Conservation (phyloP, 495 filamentous ascomycete species). For the Mytilinidion resinicola region DNA sequence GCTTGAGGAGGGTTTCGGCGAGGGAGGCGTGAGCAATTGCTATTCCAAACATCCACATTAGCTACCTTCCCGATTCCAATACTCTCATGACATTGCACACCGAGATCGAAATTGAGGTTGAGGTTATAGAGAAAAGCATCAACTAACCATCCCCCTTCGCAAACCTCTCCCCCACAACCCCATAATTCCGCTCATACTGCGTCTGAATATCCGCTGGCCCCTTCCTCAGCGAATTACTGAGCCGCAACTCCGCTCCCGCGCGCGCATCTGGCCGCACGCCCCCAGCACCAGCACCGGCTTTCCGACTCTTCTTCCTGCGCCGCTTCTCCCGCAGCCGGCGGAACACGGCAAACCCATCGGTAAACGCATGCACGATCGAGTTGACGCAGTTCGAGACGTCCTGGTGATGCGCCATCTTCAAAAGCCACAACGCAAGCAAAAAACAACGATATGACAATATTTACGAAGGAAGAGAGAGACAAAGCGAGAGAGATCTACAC, state of each 20-base stretch:
- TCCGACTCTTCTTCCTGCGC: conserved; percentile 25
- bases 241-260: conserved; percentile 23
- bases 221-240: conserved; percentile 29
- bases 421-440: too few species aligned
- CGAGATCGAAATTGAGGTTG: not conserved
- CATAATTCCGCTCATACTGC: conserved; percentile 28
- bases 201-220: conserved; percentile 32
- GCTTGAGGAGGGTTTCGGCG: conserved; percentile 34
- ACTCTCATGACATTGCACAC: conserved; percentile 2
- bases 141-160: conserved; percentile 35
- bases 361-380: conserved; percentile 28
- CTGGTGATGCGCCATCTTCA: too few species aligned
- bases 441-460: too few species aligned
- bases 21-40: conserved; percentile 35
- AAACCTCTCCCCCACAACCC: conserved; percentile 27
- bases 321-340: conserved; percentile 23
- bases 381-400: conserved; percentile 19
- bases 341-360: conserved; percentile 27
- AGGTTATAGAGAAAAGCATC: not conserved
- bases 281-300: not conserved
- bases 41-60: conserved; percentile 2
- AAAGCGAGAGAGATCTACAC: too few species aligned
- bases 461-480: too few species aligned
- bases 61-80: not conserved
- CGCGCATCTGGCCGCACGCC: not conserved